phyloP scores from a whole-genome alignment of 2,329 filamentous ascomycete genomes.

The Sclerotinia borealis region DNA sequence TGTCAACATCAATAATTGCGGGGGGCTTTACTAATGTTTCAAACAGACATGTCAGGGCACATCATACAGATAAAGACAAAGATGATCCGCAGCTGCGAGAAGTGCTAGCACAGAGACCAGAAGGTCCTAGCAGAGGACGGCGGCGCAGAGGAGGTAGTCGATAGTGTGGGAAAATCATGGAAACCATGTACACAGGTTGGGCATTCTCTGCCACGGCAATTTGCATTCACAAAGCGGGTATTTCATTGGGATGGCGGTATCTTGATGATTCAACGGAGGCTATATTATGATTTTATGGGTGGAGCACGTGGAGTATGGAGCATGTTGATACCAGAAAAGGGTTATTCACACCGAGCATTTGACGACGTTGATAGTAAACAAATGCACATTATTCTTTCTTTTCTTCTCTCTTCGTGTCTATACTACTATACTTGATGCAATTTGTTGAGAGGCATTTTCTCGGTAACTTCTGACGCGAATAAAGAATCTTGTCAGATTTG shows the following conservation, averaged over 20 bases:
- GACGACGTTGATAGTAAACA: not conserved
- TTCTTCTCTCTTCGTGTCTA: constrained; percentile 2
- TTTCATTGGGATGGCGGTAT: not conserved
- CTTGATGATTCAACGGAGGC: not conserved
- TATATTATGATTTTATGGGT: constrained; percentile 14
- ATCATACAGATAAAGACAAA: constrained; percentile 84
- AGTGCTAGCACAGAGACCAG: constrained; percentile 77
- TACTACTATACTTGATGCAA: not conserved
- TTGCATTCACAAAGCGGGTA: not conserved
- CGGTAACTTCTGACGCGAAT: not conserved
- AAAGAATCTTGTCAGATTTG: not conserved
- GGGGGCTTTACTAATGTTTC: constrained; percentile 2
- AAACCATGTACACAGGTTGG: not conserved
- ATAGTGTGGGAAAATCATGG: not conserved
- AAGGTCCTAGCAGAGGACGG: constrained; percentile 76
- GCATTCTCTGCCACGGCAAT: not conserved
- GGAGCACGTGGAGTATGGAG: constrained; percentile 8
- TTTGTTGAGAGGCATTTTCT: not conserved
- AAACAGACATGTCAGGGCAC: constrained; percentile 79
- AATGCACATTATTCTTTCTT: not conserved
- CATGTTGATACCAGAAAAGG: constrained; percentile 10
- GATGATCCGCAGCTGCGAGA: constrained; percentile 77
- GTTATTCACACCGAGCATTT: not conserved
- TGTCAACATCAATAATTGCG: not conserved
- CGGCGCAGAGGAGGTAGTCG: constrained; percentile 46